These are phyloP conservation scores for Chalara sp. DNA, from an alignment of 2,329 filamentous ascomycete genomes.

Conservation along the genomic window DNA sequence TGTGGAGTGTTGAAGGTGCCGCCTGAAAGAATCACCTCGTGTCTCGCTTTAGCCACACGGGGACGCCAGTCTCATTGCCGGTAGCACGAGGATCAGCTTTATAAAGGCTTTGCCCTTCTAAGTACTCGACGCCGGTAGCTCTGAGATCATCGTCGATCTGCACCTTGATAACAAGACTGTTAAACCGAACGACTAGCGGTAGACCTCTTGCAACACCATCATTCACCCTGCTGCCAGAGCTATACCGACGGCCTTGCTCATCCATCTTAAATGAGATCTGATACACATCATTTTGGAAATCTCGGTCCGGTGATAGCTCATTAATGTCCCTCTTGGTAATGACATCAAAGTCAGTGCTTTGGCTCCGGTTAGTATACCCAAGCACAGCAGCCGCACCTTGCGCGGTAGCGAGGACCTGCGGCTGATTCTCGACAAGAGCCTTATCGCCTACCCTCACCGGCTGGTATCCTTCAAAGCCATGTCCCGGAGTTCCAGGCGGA, in stretches of 20 bases:
- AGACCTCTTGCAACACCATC: constrained; percentile 13
- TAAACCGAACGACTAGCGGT: constrained; percentile 13
- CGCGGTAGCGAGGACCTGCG: constrained; percentile 9
- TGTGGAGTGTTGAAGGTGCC: constrained; percentile 40
- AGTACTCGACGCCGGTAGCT: constrained; percentile 36
- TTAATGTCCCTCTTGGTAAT: constrained; percentile 8
- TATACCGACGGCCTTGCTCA: no score
- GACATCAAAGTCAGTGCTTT: background rate
- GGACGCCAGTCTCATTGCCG: constrained; percentile 15
- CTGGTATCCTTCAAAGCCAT: constrained; percentile 23
- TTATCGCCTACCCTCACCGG: constrained; percentile 2
- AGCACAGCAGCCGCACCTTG: constrained; percentile 8
- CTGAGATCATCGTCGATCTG: constrained; percentile 31
- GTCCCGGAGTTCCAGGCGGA: constrained; percentile 4
- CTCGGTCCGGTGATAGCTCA: constrained; percentile 9
- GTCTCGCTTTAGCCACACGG: constrained; percentile 23
- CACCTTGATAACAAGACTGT: constrained; percentile 33
- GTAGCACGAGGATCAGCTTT: constrained; percentile 6
- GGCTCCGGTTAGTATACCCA: no score
- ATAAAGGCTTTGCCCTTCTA: constrained; percentile 30
- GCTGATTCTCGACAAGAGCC: constrained; percentile 10
- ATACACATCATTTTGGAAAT: constrained; percentile 13
- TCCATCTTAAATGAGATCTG: constrained; percentile 16
- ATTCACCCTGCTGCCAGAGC: constrained; percentile 10
- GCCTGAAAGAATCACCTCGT: constrained; percentile 40